Conservation (phyloP, 2,329 filamentous ascomycete species). For the Hypoxylon sp. region DNA sequence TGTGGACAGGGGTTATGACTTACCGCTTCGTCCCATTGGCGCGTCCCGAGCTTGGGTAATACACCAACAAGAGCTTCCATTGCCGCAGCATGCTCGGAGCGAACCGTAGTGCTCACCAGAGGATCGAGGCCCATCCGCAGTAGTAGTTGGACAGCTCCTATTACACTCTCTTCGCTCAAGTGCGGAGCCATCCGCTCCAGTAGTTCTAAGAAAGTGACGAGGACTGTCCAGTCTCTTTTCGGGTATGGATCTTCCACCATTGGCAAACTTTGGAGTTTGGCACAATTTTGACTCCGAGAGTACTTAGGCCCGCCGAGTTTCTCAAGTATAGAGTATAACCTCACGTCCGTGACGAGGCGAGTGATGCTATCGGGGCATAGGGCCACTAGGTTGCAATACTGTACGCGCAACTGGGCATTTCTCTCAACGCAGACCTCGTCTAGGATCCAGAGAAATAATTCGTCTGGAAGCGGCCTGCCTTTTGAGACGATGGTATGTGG, state of each 20-base stretch:
- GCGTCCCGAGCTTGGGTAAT: conserved; percentile 54
- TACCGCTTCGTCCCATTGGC: conserved; percentile 59
- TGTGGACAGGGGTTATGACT: conserved; percentile 44
- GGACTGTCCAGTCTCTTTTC: conserved; percentile 60
- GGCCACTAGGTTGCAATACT: conserved; percentile 70
- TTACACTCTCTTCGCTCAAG: conserved; percentile 53
- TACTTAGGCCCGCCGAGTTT: conserved; percentile 68
- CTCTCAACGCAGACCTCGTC: conserved; percentile 69
- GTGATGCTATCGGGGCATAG: conserved; percentile 59
- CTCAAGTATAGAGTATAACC: conserved; percentile 67
- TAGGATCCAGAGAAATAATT: conserved; percentile 75
- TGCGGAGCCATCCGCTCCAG: conserved; percentile 55
- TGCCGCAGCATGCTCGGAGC: conserved; percentile 50
- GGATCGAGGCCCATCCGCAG: conserved; percentile 68
- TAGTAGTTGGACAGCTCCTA: conserved; percentile 61
- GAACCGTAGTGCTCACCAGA: conserved; percentile 54
- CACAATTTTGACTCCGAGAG: conserved; percentile 50
- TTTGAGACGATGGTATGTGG: conserved; percentile 65
- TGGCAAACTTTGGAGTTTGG: conserved; percentile 44
- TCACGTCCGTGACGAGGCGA: conserved; percentile 59
- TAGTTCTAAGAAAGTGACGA: conserved; percentile 60
- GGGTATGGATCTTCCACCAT: conserved; percentile 50
- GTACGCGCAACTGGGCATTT: conserved; percentile 66
- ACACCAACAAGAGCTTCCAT: conserved; percentile 59
- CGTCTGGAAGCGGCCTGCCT: conserved; percentile 67